Conservation (phyloP, 2,329 filamentous ascomycete genomes). For the Diaporthe helianthi region DNA sequence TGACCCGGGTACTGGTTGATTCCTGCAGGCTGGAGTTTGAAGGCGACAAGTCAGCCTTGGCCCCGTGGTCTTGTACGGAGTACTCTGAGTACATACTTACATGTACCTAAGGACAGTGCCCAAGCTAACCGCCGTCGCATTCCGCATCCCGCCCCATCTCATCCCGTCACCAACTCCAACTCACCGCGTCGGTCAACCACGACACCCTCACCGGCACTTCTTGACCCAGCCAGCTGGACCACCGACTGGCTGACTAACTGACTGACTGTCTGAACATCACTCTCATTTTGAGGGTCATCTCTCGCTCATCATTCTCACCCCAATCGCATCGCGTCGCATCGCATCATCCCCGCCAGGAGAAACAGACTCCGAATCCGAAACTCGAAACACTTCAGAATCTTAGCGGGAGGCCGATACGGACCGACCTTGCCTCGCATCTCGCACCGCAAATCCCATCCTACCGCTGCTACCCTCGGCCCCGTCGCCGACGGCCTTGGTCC, state of each 20-base stretch:
- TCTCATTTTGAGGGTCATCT: background rate
- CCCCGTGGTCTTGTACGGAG: too few relatives aligned
- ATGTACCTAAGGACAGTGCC: too few relatives aligned
- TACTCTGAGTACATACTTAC: too few relatives aligned
- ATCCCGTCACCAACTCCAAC: background rate
- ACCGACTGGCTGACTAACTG: background rate
- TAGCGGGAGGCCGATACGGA: background rate
- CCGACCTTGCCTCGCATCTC: slow-evolving; percentile 23
- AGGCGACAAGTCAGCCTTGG: background rate
- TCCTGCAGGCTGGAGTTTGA: background rate
- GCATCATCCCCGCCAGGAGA: background rate
- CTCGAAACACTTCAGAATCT: slow-evolving; percentile 30
- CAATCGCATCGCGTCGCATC: background rate
- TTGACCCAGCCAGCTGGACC: background rate
- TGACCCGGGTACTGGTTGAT: background rate
- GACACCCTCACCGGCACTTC: slow-evolving; percentile 5
- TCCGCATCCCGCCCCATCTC: background rate
- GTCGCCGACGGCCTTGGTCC: slow-evolving; percentile 4
- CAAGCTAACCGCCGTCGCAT: slow-evolving; percentile 4
- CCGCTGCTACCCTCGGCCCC: background rate
- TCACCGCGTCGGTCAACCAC: background rate
- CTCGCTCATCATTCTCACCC: background rate
- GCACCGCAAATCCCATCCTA: background rate
- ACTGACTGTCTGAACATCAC: background rate
- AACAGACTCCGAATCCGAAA: slow-evolving; percentile 29